A percentile compares a stretch with the other conserved stretches of the same genome.
Conservation (phyloP, 345 rosid species). For the Theobroma cacao region DNA sequence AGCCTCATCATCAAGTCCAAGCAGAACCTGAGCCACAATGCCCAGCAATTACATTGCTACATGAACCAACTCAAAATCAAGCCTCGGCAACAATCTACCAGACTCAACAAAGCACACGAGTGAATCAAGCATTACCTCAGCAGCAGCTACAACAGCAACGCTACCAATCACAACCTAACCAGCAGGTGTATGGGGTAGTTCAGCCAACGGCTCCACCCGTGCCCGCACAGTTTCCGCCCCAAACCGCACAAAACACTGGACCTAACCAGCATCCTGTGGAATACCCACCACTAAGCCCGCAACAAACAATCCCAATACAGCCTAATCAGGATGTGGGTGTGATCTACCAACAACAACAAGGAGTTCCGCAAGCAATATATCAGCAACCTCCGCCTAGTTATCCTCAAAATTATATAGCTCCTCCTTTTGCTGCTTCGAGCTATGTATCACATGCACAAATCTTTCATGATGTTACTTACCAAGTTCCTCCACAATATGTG, state of each 20-base stretch:
- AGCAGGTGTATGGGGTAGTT: not conserved
- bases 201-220: not conserved
- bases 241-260: not conserved
- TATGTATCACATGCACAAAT: not conserved
- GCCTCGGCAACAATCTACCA: no score
- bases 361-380: not conserved
- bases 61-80: no score
- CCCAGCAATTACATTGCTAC: no score
- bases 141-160: not conserved
- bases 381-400: not conserved
- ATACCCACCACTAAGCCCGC: not conserved
- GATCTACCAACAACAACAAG: not conserved
- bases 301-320: not conserved
- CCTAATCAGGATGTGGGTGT: not conserved
- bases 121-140: no score
- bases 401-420: not conserved
- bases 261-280: not conserved
- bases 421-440: not conserved
- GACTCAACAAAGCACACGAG: no score
- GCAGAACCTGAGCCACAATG: no score
- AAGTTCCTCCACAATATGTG: not conserved
- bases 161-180: not conserved
- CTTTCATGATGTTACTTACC: not conserved
- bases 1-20: no score
- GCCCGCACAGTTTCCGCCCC: not conserved